phyloP scores from a whole-genome alignment of 2,329 filamentous ascomycete species.

The Paracoccidioides lutzii region DNA sequence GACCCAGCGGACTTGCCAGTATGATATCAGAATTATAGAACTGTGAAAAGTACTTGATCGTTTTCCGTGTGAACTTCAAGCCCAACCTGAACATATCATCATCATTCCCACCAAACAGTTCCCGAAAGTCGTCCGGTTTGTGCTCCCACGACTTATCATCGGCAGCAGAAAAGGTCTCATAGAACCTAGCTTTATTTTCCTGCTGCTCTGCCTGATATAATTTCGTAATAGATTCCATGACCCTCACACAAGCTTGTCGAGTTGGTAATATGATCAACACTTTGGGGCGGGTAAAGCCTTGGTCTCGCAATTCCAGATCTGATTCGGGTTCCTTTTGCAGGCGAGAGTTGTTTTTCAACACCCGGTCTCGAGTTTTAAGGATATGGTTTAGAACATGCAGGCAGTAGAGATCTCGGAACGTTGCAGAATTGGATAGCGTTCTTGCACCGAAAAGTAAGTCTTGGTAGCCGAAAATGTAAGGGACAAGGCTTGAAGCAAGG shows the following conservation, averaged over 20 bases:
- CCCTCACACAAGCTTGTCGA: conserved; percentile 67
- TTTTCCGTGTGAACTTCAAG: conserved; percentile 94
- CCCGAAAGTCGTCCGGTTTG: conserved; percentile 73
- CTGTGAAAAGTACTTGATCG: conserved; percentile 82
- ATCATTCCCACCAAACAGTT: conserved; percentile 86
- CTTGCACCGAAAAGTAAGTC: conserved; percentile 68
- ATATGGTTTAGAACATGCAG: conserved; percentile 86
- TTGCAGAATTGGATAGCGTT: conserved; percentile 53
- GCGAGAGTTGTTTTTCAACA: conserved; percentile 83
- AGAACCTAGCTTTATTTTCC: conserved; percentile 86
- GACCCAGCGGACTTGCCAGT: conserved; percentile 74
- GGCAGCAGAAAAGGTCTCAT: conserved; percentile 63
- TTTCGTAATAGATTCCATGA: conserved; percentile 62
- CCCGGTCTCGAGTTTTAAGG: conserved; percentile 80
- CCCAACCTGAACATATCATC: conserved; percentile 95
- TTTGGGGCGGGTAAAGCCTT: conserved; percentile 91
- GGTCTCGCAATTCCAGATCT: conserved; percentile 69
- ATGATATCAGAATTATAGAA: conserved; percentile 98
- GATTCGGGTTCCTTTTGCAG: conserved; percentile 53
- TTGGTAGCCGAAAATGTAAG: conserved; percentile 66
- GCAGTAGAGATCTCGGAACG: conserved; percentile 58
- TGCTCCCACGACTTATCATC: conserved; percentile 56
- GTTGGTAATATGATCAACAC: conserved; percentile 84
- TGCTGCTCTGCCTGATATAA: conserved; percentile 77
- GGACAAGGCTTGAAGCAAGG: conserved; percentile 52